Evolutionary conservation across 306 rosid genomes (phyloP), one percentile per base, ranked within the genome.

Genomic region (Cicer arietinum): DNA sequence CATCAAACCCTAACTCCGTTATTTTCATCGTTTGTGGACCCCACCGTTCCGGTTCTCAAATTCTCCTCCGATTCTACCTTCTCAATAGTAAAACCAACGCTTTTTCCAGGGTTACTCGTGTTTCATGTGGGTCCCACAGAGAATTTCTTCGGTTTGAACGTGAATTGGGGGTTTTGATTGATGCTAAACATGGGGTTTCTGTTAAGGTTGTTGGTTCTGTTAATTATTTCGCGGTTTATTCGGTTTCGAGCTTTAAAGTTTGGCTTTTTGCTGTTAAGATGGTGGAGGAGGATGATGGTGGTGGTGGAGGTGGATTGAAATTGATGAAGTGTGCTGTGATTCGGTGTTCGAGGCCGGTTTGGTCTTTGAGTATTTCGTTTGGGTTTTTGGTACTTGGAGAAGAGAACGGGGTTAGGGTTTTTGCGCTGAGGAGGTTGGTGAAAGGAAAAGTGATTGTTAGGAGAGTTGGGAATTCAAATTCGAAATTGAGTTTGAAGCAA

Each of bases 291-390:
- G 56, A 40, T 0, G 67, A 2, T 0, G 54, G 51, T 10, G 65
- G 10, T 25, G 88, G 43, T 9, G 87, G 52, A 8, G 65, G 67
- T 30, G 87, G 84, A 20, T 77, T 94, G 87, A 94, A 81, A 59
- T 81, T 94, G 85, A 86, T 87, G 93, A 89, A 88, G 79, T 86
- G 97, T 79, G 92, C 96, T 66, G 97, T 85, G 74, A 50, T 94
- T 39, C 89, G 92, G 46, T 88, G 94, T 39, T 80, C 78, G 7
- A 78, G 75, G 79, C 89, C 89, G 40, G 81, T 94, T 67, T 90
- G 87, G 76, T 91, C 96, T 7, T 39, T 94, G 25, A 86, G 84
- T 45, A 16, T 94, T 7, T 84, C 93, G 0, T 89, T 82, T 12
- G 96, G 91, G 74, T 79, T 83, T 64, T 82, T 91, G 83, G 65